Base-by-base conservation (phyloP, 306 rosid species). In the Astragalus glycyphyllos region DNA sequence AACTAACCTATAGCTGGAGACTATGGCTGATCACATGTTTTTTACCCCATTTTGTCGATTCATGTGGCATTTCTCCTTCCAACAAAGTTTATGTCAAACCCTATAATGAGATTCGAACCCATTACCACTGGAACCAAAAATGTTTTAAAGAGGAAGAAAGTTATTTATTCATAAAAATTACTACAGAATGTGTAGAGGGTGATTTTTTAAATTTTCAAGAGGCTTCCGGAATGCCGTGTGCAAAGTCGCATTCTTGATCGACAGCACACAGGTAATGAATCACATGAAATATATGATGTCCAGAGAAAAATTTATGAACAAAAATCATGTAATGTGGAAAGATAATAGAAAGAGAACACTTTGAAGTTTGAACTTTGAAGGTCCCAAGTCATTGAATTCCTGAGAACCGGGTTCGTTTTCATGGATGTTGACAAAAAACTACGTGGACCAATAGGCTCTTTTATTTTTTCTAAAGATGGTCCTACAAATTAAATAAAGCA, bases 351-450 rank as follows among this genome's bases (percentile, higher is more conserved):
- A 55, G 40, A 32, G 15, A 65, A 35, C n/a, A 54, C 7, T 32
- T 51, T 11, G 63, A 50, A 26, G 20, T 20, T 2, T 2, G 1
- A 20, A 20, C 23, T 20, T n/a, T n/a, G n/a, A n/a, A n/a, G n/a
- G 72, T 23, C 11, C 45, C 41, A 55, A 13, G 51, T 38, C 26
- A 50, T 1, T 46, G 47, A 59, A 32, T 8, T 54, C n/a, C 37
- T 35, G 55, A 76, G 80, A 68, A 68, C 71, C 63, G 1, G 51
- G 58, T 76, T 69, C 80, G 1, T 8, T 16, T 16, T 38, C 66
- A 65, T 31, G 53, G 69, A 37, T 4, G 53, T 67, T 34, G 60
- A 26, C 46, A 62, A 32, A 53, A 16, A 60, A 13, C 3, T 58
- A 32, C 1, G 45, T 65, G 68, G 44, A 44, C 79, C 79, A 66